Evolutionary conservation across 2,329 filamentous ascomycete genomes (phyloP), one percentile per base, ranked within the genome.

Genomic region (Helicocarpus griseus): DNA sequence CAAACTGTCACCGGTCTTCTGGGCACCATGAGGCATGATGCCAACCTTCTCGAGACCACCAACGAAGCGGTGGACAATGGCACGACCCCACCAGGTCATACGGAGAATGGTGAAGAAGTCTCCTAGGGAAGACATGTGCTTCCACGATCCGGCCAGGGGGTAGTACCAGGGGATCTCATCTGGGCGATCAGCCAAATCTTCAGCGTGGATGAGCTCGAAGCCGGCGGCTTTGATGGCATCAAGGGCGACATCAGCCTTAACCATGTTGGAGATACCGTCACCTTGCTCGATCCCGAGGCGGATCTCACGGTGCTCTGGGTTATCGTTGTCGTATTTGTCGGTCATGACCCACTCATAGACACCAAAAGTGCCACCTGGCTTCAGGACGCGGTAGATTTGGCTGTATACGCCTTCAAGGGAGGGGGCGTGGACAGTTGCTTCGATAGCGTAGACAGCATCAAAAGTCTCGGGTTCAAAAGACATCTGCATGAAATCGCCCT

Each of bases 301-400:
- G 65, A 97, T 93, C 67, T 87, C 82, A 59, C 89, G 86, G 75
- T 97, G 93, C 63, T 83, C 77, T 1, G 87, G 70, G 77, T 96
- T 89, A 54, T 86, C 77, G 67, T 95, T 91, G 74, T 97, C 86
- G 72, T 96, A 98, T 22, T 84, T 76, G 57, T 96, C 90, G 5
- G 90, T 97, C 93, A 98, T 97, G 65, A 97, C 78, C 93, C 93
- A 97, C 73, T 98, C 93, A 73, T 97, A 98, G 49, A 97, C 91
- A 66, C 91, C 93, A 63, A 97, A 98, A 48, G 89, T 77, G 69
- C 93, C 91, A 54, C 93, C 93, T 19, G 93, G 93, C 79, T 97
- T 98, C 57, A 98, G 78, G 21, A 96, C 90, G 45, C 88, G 87
- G 80, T 85, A 90, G 64, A 97, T 97, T 71, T 97, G 86, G 67